Evolutionary conservation across 1,284 basidiomycete species (phyloP).

Genomic region (Sparassis latifolia): DNA sequence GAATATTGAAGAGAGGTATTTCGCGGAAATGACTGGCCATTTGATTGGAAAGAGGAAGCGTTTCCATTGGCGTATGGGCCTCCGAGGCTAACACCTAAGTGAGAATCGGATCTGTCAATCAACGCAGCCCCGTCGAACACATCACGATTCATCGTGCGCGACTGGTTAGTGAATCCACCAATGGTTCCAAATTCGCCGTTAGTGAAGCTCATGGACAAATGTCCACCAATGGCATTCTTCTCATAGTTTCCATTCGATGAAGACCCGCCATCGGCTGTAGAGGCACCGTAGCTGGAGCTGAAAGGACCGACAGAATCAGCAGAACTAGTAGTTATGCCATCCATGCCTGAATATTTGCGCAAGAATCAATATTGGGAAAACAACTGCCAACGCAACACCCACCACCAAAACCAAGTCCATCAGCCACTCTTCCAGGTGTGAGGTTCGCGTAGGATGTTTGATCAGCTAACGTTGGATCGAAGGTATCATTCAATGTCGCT

Average conservation of each 20-base stretch:
- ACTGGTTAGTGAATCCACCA: slow-evolving; percentile 12
- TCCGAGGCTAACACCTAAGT: slow-evolving; percentile 2
- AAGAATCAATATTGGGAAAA: not conserved
- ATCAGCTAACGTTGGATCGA: slow-evolving; percentile 11
- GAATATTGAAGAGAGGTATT: slow-evolving; percentile 23
- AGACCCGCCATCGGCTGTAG: not conserved
- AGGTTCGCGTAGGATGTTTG: slow-evolving; percentile 7
- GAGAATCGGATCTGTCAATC: slow-evolving; percentile 9
- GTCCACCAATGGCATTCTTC: slow-evolving; percentile 6
- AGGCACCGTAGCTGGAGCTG: not conserved
- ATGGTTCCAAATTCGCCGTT: slow-evolving; percentile 12
- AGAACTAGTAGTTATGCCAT: slow-evolving; percentile 4
- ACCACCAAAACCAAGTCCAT: slow-evolving; percentile 38
- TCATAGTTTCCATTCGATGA: not conserved
- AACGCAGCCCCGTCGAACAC: slow-evolving; percentile 13
- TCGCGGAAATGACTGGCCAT: slow-evolving; percentile 24
- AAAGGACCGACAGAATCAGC: not conserved
- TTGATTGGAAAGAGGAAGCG: slow-evolving; percentile 20
- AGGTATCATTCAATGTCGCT: slow-evolving; percentile 14
- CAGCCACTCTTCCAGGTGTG: slow-evolving; percentile 30
- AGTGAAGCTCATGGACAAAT: slow-evolving; percentile 7
- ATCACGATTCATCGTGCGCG: slow-evolving; percentile 19
- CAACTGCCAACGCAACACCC: slow-evolving; percentile 11
- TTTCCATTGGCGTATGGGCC: slow-evolving; percentile 15
- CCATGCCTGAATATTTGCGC: slow-evolving; percentile 3